Percentiles rank a stretch among this genome's conserved stretches.
Conservation (phyloP, 2,329 filamentous ascomycete species). For the Ilyonectria robusta region DNA sequence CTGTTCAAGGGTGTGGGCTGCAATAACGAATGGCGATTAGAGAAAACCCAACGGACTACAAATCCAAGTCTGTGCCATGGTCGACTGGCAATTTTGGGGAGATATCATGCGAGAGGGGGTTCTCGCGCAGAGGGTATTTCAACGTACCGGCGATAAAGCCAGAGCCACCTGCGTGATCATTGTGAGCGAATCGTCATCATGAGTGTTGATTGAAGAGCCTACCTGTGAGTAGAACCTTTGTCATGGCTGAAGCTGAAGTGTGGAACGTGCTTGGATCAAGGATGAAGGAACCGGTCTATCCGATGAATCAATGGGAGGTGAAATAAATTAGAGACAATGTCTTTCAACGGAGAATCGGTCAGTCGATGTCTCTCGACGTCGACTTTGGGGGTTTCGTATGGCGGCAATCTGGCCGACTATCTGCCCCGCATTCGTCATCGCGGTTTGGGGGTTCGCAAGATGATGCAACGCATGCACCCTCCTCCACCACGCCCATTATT, state of each 20-base stretch:
- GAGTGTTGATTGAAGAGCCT: neutral
- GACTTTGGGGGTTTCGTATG: conserved; percentile 9
- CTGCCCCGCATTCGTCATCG: conserved; percentile 46
- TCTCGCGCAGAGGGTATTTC: neutral
- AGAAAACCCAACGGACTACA: neutral
- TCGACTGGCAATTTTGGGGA: neutral
- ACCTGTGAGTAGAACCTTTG: conserved; percentile 53
- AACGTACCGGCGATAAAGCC: conserved; percentile 54
- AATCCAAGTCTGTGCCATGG: neutral
- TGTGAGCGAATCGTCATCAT: conserved; percentile 25
- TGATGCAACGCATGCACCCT: neutral
- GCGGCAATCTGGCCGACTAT: neutral
- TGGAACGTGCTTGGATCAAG: neutral
- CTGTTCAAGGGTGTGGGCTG: conserved; percentile 69
- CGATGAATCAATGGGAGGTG: neutral
- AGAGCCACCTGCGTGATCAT: conserved; percentile 47
- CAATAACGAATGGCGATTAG: conserved; percentile 12
- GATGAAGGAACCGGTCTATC: neutral
- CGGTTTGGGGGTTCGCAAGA: conserved; percentile 36
- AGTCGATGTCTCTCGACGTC: neutral
- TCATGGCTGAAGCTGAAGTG: conserved; percentile 41
- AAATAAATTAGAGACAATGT: neutral
- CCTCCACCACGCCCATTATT: conserved; percentile 1
- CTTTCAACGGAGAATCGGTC: neutral
- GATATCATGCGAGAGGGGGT: neutral